Percentiles rank a stretch among this genome's conserved stretches.
These are phyloP conservation scores for Xylaria venustula DNA, from an alignment of 495 filamentous ascomycete species.

Conservation along the genomic window DNA sequence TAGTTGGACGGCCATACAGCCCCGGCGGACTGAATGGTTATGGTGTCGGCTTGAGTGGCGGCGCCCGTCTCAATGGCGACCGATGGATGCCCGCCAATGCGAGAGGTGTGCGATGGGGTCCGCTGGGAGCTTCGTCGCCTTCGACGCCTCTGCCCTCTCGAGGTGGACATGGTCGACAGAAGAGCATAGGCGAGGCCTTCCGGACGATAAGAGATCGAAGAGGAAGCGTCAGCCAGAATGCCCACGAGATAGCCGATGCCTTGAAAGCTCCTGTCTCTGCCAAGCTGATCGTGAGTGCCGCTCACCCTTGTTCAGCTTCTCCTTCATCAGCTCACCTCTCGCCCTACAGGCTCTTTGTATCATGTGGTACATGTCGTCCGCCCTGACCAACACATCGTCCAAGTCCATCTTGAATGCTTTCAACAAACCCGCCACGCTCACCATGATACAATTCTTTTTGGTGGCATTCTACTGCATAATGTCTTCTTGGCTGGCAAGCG, in stretches of 20 bases:
- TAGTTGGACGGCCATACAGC: constrained; percentile 29
- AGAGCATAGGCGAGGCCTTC: constrained; percentile 83
- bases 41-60: constrained; percentile 32
- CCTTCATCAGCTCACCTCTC: constrained; percentile 12
- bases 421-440: constrained; percentile 88
- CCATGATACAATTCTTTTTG: constrained; percentile 91
- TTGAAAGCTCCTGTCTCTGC: constrained; percentile 88
- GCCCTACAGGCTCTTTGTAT: constrained; percentile 67
- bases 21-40: constrained; percentile 36
- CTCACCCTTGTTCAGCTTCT: constrained; percentile 11
- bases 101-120: constrained; percentile 47
- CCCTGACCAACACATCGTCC: constrained; percentile 94
- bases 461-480: constrained; percentile 86
- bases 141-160: constrained; percentile 33
- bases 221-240: constrained; percentile 84
- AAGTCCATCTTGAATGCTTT: constrained; percentile 96
- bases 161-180: constrained; percentile 64
- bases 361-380: constrained; percentile 91
- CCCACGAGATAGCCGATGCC: constrained; percentile 88
- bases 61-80: constrained; percentile 31
- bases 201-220: constrained; percentile 72
- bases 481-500: constrained; percentile 67
- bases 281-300: constrained; percentile 71
- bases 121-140: constrained; percentile 26
- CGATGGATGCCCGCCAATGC: constrained; percentile 52